Conservation (phyloP, 179 eudicot genomes). For the Silene coronaria region DNA sequence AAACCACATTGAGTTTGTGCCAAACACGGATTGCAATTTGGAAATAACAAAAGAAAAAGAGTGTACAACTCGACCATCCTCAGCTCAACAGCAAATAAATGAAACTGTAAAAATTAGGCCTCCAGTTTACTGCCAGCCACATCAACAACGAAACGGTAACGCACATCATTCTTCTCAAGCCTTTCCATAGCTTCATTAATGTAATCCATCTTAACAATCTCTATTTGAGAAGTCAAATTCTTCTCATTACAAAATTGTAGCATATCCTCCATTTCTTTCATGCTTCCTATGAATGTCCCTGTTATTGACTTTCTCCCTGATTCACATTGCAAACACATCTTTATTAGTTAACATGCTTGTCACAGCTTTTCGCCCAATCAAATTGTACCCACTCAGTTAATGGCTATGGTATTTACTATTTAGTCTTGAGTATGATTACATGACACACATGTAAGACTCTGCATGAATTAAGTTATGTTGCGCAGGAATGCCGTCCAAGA, state of each 20-base stretch:
- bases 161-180: conserved; percentile 89
- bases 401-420: too few species aligned
- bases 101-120: neutral
- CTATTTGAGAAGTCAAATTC: conserved; percentile 56
- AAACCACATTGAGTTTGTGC: neutral
- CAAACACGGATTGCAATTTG: neutral
- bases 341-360: neutral
- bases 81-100: neutral
- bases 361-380: too few species aligned
- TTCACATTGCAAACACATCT: neutral
- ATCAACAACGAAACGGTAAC: conserved; percentile 84
- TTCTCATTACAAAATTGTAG: conserved; percentile 75
- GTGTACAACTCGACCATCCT: neutral
- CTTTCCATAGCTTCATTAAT: conserved; percentile 75
- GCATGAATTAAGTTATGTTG: too few species aligned
- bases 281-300: conserved; percentile 88
- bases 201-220: conserved; percentile 84
- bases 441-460: too few species aligned
- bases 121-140: conserved; percentile 71
- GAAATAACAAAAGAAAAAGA: neutral
- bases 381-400: too few species aligned
- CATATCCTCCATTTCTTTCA: conserved; percentile 80
- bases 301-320: conserved; percentile 80
- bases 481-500: too few species aligned
- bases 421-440: too few species aligned